These are phyloP conservation scores for Arthroderma uncinatum DNA, from an alignment of 2,329 filamentous ascomycete species.

Conservation along the genomic window DNA sequence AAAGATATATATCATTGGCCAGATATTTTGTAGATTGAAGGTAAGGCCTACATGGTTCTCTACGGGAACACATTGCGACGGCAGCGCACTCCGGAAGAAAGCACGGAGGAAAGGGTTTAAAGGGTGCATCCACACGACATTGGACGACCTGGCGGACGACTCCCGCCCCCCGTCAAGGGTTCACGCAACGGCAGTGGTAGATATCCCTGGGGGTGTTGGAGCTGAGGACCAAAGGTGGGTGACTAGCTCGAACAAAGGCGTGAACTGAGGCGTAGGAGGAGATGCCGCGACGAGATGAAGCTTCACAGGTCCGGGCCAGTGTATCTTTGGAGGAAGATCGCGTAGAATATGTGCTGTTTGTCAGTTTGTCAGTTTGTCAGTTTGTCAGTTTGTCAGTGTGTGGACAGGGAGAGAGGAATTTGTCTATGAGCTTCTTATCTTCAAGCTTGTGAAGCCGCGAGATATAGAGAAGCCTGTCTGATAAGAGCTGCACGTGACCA, in stretches of 20 bases:
- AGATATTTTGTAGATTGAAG: background rate
- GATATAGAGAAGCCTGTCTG: background rate
- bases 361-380: background rate
- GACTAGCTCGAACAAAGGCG: background rate
- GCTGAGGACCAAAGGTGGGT: background rate
- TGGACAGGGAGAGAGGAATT: background rate
- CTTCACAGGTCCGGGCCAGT: background rate
- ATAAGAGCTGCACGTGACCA: slow-evolving; percentile 1
- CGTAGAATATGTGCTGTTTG: background rate
- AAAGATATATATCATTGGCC: background rate
- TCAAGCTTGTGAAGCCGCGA: slow-evolving; percentile 1
- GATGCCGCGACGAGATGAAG: background rate
- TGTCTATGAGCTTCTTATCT: background rate
- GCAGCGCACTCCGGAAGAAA: slow-evolving; percentile 95
- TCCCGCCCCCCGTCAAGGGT: background rate
- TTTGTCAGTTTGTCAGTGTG: background rate
- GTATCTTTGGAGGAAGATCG: background rate
- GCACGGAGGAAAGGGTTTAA: slow-evolving; percentile 97
- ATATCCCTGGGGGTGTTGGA: background rate
- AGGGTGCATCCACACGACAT: slow-evolving; percentile 73
- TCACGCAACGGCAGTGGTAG: background rate
- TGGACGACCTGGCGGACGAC: slow-evolving; percentile 27
- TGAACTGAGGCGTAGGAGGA: too few species aligned
- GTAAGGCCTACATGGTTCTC: slow-evolving; percentile 60
- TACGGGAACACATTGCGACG: slow-evolving; percentile 78